phyloP scores from a whole-genome alignment of 331 rosid genomes.

The Quercus tomentella region DNA sequence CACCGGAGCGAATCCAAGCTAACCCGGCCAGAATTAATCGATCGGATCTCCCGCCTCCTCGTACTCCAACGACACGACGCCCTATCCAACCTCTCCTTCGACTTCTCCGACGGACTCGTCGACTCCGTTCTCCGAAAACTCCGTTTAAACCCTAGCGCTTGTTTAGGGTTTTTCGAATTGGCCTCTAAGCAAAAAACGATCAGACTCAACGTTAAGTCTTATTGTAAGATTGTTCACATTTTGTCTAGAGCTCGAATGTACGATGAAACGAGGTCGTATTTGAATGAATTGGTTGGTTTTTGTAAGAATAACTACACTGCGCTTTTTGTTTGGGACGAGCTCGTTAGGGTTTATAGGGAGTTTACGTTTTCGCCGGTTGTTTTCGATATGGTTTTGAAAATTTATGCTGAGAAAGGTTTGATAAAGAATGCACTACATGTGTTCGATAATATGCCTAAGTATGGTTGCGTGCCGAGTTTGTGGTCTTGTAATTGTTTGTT shows the following conservation, averaged over 20 bases:
- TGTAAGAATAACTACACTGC: conserved; percentile 45
- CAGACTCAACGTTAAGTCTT: conserved; percentile 55
- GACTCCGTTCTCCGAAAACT: conserved; percentile 65
- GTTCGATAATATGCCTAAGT: conserved; percentile 67
- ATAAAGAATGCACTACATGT: conserved; percentile 53
- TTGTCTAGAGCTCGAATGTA: conserved; percentile 63
- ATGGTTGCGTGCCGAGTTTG: conserved; percentile 54
- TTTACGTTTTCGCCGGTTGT: conserved; percentile 55
- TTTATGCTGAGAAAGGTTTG: conserved; percentile 57
- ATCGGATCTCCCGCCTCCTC: conserved; percentile 65
- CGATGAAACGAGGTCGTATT: conserved; percentile 42
- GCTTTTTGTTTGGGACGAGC: conserved; percentile 35
- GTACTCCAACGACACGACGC: conserved; percentile 51
- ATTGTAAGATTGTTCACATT: conserved; percentile 61
- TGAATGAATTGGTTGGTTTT: conserved; percentile 35
- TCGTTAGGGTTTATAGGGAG: conserved; percentile 42
- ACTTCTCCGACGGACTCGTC: conserved; percentile 46
- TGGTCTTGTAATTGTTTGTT: conserved; percentile 71
- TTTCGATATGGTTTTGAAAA: conserved; percentile 68
- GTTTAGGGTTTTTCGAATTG: conserved; percentile 54
- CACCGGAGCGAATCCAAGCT: conserved; percentile 56
- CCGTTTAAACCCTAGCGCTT: conserved; percentile 52
- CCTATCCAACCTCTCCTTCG: conserved; percentile 35
- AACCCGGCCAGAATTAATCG: conserved; percentile 32
- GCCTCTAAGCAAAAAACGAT: conserved; percentile 46